Base-by-base conservation (phyloP, 1,139 yeast species). In the Nakaseomyces uthaithaninus region DNA sequence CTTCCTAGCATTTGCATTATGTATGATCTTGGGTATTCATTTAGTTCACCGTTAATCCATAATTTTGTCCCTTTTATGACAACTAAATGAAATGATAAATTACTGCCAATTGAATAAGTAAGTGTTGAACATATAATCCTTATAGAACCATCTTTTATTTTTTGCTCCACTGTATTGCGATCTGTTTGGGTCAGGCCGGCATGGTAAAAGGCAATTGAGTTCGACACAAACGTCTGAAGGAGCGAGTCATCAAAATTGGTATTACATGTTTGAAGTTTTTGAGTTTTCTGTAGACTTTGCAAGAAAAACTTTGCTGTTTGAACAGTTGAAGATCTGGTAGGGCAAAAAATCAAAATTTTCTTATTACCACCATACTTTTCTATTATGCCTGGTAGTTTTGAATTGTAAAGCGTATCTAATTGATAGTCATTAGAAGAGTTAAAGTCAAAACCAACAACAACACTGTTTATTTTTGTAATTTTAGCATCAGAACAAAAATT, bases 81-180 rank as follows among this genome's bases (percentile, higher is more conserved):
- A 7, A 91, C 98, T 53, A 91, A 67, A 65, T 87, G 91, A 0
- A 97, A 97, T 1, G 97, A 97, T 47, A 91, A 70, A 56, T 91
- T 91, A 31, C 91, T 96, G 54, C 97, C 97, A 93, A 96, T 87
- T 0, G 97, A 78, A 44, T 76, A 58, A 0, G 80, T 76, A 0
- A 80, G 73, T 1, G 82, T 76, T 1, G 75, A 73, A 39, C 80
- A 75, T 23, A 77, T 49, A 3, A 72, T 58, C 40, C 59, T 62
- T 11, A 73, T 53, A 2, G 55, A 52, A 0, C 77, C 77, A 12
- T 53, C 55, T 1, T 67, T 55, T 44, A 74, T 76, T 10, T 61
- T 56, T 15, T 55, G 54, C 47, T 77, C 81, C 14, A 75, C 65
- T 3, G 57, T 47, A 12, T 48, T 51, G 35, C 81, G 57, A 49